A percentile compares a stretch with the other conserved stretches of the same genome.
phyloP scores from a whole-genome alignment of 208 protist genomes.

The Wallacemonas sp. region DNA sequence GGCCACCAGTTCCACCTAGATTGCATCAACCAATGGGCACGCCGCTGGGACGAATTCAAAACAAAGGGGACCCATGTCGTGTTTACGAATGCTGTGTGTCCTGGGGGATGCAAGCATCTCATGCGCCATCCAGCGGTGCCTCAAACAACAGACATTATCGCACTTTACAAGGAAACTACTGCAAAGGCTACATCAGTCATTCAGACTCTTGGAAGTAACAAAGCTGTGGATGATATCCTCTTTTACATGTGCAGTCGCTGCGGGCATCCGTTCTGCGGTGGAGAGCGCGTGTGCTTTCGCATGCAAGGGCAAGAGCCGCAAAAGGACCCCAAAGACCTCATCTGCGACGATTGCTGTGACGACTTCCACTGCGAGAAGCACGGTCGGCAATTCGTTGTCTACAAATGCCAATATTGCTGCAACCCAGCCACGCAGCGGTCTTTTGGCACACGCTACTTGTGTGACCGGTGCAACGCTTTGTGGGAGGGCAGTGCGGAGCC shows the following conservation, averaged over 20 bases:
- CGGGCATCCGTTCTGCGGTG: constrained; percentile 69
- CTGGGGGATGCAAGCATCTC: constrained; percentile 70
- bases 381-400: constrained; percentile 51
- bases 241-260: constrained; percentile 80
- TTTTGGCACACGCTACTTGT: constrained; percentile 83
- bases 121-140: constrained; percentile 63
- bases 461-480: constrained; percentile 62
- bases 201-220: constrained; percentile 28
- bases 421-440: constrained; percentile 84
- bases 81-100: constrained; percentile 86
- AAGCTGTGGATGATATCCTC: constrained; percentile 69
- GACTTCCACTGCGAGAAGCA: constrained; percentile 52
- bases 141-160: constrained; percentile 43
- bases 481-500: constrained; percentile 68
- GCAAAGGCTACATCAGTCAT: constrained; percentile 22
- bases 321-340: constrained; percentile 52
- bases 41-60: constrained; percentile 62
- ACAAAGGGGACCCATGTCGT: constrained; percentile 72
- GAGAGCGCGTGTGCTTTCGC: constrained; percentile 72
- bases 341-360: constrained; percentile 72
- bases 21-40: constrained; percentile 73
- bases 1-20: constrained; percentile 83
- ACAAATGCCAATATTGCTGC: constrained; percentile 90
- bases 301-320: constrained; percentile 62
- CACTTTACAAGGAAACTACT: constrained; percentile 37